phyloP scores from a whole-genome alignment of 2,329 filamentous ascomycete genomes.

The Canariomyces notabilis region DNA sequence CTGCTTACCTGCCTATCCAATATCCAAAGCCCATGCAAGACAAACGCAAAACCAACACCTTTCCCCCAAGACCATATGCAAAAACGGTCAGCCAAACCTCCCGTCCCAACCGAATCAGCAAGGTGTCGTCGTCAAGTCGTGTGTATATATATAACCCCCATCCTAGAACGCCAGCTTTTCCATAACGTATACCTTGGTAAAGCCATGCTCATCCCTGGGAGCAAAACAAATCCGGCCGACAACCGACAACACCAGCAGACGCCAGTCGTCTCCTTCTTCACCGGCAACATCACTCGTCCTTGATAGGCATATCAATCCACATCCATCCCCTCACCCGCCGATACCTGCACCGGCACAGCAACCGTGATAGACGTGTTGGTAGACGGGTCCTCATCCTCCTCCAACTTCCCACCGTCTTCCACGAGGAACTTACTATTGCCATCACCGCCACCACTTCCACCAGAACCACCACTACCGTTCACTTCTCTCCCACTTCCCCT shows the following conservation, averaged over 20 bases:
- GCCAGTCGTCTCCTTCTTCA: background rate
- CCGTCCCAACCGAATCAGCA: too few species aligned
- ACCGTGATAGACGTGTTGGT: slow-evolving; percentile 28
- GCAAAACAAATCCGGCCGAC: background rate
- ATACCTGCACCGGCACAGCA: slow-evolving; percentile 18
- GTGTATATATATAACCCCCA: background rate
- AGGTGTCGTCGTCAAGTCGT: background rate
- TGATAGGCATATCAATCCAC: slow-evolving; percentile 20
- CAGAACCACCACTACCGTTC: slow-evolving; percentile 1
- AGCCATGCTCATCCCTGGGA: background rate
- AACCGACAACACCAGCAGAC: too few species aligned
- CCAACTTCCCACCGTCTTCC: slow-evolving; percentile 14
- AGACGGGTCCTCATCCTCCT: slow-evolving; percentile 27
- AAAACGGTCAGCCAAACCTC: too few species aligned
- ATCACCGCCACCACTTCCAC: slow-evolving; percentile 19
- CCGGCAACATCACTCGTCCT: background rate
- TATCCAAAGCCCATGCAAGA: background rate
- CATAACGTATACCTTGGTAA: background rate
- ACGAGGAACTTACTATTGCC: slow-evolving; percentile 15
- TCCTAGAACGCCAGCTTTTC: background rate
- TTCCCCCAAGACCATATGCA: too few species aligned
- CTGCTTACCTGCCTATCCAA: too few species aligned
- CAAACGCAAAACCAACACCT: background rate
- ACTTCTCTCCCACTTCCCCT: slow-evolving; percentile 6
- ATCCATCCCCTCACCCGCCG: slow-evolving; percentile 24